Percentiles rank a stretch among this genome's conserved stretches.
Evolutionary conservation across 352 stramenopile genomes (phyloP).

Genomic region (Albugo laibachii): DNA sequence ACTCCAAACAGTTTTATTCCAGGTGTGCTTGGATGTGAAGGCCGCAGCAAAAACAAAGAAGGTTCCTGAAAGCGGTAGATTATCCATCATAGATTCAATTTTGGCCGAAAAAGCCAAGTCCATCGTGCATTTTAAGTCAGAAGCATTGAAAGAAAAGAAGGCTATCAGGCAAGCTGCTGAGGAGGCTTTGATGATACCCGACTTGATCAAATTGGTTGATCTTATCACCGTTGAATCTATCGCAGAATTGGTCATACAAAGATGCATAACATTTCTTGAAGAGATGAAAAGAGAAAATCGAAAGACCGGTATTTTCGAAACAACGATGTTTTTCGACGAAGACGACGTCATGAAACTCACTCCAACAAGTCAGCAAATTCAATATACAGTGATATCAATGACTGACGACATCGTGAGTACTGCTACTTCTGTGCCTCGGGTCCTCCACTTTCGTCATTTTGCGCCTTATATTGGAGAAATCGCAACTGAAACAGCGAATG

Average conservation of each 20-base stretch:
- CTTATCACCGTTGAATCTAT: conserved; percentile 86
- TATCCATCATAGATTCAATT: background rate
- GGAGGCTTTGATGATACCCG: conserved; percentile 78
- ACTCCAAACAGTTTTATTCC: conserved; percentile 75
- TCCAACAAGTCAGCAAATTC: conserved; percentile 78
- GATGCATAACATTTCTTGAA: conserved; percentile 65
- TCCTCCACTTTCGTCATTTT: conserved; percentile 80
- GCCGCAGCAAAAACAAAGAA: background rate
- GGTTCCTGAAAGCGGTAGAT: background rate
- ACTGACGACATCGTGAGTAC: conserved; percentile 78
- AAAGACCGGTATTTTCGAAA: conserved; percentile 88
- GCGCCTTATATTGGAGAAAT: conserved; percentile 45
- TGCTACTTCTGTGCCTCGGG: conserved; percentile 73
- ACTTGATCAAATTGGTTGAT: conserved; percentile 87
- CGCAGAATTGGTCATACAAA: conserved; percentile 66
- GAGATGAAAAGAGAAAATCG: conserved; percentile 75
- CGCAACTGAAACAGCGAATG: conserved; percentile 47
- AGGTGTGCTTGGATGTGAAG: conserved; percentile 80
- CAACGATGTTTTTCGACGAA: conserved; percentile 80
- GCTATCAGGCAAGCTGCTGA: conserved; percentile 70
- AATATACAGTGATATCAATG: conserved; percentile 74
- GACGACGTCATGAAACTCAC: conserved; percentile 57
- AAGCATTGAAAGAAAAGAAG: conserved; percentile 63
- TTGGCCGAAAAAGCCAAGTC: conserved; percentile 61
- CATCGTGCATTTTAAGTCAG: conserved; percentile 83